Evolutionary conservation across 2,329 filamentous ascomycete species (phyloP), one percentile per base, ranked within the genome.

Genomic region (Penicillium sp.): DNA sequence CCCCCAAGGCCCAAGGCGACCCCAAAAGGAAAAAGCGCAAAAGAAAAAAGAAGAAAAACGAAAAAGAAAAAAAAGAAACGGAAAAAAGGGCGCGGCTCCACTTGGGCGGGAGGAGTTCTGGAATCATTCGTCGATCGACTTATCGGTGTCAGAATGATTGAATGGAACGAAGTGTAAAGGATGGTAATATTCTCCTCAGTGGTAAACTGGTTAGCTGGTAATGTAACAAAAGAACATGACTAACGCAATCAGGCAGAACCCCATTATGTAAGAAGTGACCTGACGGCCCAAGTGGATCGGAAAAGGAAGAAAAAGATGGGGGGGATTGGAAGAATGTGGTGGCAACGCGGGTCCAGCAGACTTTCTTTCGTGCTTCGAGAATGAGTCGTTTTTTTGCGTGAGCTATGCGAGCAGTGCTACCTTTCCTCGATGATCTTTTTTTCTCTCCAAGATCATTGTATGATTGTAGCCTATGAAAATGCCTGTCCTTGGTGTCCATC

Each of bases 61-160:
- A 34, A n/a, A 34, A 15, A 25, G 43, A 17, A 35, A 41, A n/a
- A 25, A 42, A 34, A 25, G 42, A 17, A 35, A 41, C 10, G 14
- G 14, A 31, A 42, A 53, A 52, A 52, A 50, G 50, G 57, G 55
- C 50, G 54, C 39, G 42, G 38, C 38, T 53, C 59, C 55, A 60
- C 58, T 57, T 41, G 20, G 39, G 39, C 52, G 39, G 42, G 48
- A 50, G 43, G 25, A 48, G 54, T 65, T 66, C 66, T 59, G 54
- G 64, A 68, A 66, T 66, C 55, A 63, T 64, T 64, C 61, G 63
- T 64, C 58, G 63, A 61, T 63, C 60, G 48, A 62, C 57, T 57
- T 57, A 60, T 60, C 62, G 53, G 20, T 14, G 15, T 6, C 17
- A 39, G 14, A 39, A 39, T 31, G 5, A 31, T 31, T 31, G 5